Evolutionary conservation across 2,329 filamentous ascomycete genomes (phyloP), one percentile per base, ranked within the genome.

Genomic region (Botrytis tulipae): DNA sequence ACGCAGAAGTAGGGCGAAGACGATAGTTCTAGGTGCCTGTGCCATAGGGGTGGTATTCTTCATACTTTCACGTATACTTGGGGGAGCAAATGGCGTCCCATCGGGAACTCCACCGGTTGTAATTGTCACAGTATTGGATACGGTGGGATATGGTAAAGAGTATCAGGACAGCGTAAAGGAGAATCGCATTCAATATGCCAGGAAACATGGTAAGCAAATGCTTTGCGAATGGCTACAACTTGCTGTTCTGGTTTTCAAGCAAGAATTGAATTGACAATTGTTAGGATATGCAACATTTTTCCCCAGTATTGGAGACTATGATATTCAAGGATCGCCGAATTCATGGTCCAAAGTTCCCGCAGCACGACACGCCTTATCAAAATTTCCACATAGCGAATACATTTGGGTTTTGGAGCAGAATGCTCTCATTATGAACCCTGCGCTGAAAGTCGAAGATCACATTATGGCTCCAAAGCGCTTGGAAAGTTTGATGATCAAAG

Each of bases 381-480:
- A 90, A 63, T 91, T 91, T 80, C 93, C 95, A 8, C 88, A 94
- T 78, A 90, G 89, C 75, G 90, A 88, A 67, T 97, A 91, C 82
- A 88, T 98, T 81, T 98, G 95, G 91, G 94, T 92, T 81, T 89
- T 99, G 25, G 93, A 95, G 74, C 89, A 93, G 78, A 90, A 96
- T 79, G 89, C 94, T 14, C 87, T 97, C 77, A 96, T 99, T 80
- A 97, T 97, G 93, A 92, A 96, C 81, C 91, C 93, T 10, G 84
- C 86, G 48, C 83, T 92, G 71, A 87, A 89, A 22, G 84, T 98
- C 48, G 90, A 94, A 76, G 86, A 89, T 2, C 88, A 93, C 78
- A 83, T 99, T 57, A 89, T 97, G 82, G 85, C 89, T 18, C 84
- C 90, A 18, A 84, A 85, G 70, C 88, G 86, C 73, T 86, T 99